These are phyloP conservation scores for Phytophthora europaea DNA, from an alignment of 352 stramenopile genomes.

Conservation along the genomic window DNA sequence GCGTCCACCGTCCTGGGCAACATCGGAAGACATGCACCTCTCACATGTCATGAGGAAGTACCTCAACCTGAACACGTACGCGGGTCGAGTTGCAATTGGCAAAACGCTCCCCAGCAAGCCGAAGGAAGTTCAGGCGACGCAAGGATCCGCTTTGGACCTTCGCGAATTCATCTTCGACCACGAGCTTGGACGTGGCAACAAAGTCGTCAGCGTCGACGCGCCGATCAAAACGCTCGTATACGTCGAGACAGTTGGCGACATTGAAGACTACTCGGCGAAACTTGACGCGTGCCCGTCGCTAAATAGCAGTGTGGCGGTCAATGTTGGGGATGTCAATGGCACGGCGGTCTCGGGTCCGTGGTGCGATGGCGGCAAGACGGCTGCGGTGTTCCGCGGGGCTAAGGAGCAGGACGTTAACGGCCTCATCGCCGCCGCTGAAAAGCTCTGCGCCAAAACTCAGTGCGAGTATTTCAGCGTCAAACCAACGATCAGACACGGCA, in stretches of 20 bases:
- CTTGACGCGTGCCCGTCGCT: slow-evolving; percentile 38
- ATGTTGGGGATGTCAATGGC: not conserved
- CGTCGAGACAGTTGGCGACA: slow-evolving; percentile 55
- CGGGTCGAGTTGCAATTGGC: slow-evolving; percentile 49
- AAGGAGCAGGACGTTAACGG: slow-evolving; percentile 55
- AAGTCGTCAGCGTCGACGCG: slow-evolving; percentile 55
- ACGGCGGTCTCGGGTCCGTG: slow-evolving; percentile 26
- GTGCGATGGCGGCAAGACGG: slow-evolving; percentile 56
- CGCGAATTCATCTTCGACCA: slow-evolving; percentile 73
- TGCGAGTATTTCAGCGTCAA: slow-evolving; percentile 70
- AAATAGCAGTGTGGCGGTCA: slow-evolving; percentile 12
- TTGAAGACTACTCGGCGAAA: slow-evolving; percentile 51
- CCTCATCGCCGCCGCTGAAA: slow-evolving; percentile 52
- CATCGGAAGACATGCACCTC: slow-evolving; percentile 70
- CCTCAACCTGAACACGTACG: slow-evolving; percentile 73
- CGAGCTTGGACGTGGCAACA: slow-evolving; percentile 67
- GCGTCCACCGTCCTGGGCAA: slow-evolving; percentile 57
- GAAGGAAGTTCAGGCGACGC: slow-evolving; percentile 50
- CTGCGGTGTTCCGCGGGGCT: slow-evolving; percentile 61
- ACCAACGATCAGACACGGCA: slow-evolving; percentile 58
- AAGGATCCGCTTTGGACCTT: slow-evolving; percentile 57
- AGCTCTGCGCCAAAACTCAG: slow-evolving; percentile 50
- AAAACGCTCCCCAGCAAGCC: slow-evolving; percentile 47
- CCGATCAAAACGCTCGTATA: slow-evolving; percentile 67
- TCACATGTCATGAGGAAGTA: slow-evolving; percentile 76